These are phyloP conservation scores for Neurospora terricola DNA, from an alignment of 495 filamentous ascomycete genomes.

Conservation along the genomic window DNA sequence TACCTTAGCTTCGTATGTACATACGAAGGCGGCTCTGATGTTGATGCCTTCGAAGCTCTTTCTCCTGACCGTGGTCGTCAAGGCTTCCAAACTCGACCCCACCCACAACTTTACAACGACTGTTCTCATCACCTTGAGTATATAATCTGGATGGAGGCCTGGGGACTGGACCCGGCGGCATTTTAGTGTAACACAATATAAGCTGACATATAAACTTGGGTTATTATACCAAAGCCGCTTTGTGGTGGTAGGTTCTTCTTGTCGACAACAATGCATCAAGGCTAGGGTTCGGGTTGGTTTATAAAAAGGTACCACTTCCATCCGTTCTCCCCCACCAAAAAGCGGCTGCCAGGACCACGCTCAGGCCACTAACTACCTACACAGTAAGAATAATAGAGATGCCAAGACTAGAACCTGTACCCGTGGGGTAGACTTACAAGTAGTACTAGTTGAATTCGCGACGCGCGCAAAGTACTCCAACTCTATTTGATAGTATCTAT, in stretches of 20 bases:
- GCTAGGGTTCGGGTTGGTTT: not conserved
- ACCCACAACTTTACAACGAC: not conserved
- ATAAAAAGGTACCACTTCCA: not conserved
- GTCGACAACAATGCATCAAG: not conserved
- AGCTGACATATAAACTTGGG: not conserved
- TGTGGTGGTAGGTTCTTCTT: not conserved
- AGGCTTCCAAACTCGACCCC: not conserved
- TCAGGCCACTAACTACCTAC: not conserved
- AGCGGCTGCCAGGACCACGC: not conserved
- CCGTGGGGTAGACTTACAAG: not conserved
- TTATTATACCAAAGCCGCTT: not conserved
- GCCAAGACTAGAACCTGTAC: not conserved
- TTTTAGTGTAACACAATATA: not conserved
- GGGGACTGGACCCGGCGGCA: not conserved
- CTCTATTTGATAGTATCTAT: not conserved
- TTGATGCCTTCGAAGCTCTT: not conserved
- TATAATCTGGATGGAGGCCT: not conserved
- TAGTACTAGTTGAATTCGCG: not conserved
- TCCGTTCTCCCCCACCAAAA: not conserved
- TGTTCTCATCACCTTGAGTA: not conserved
- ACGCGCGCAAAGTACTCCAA: not conserved
- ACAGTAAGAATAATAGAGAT: not conserved
- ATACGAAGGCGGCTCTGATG: not conserved
- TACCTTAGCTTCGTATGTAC: not conserved
- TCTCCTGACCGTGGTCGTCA: not conserved